phyloP scores from a whole-genome alignment of 2,329 filamentous ascomycete species.

The Paecilomyces sp. region DNA sequence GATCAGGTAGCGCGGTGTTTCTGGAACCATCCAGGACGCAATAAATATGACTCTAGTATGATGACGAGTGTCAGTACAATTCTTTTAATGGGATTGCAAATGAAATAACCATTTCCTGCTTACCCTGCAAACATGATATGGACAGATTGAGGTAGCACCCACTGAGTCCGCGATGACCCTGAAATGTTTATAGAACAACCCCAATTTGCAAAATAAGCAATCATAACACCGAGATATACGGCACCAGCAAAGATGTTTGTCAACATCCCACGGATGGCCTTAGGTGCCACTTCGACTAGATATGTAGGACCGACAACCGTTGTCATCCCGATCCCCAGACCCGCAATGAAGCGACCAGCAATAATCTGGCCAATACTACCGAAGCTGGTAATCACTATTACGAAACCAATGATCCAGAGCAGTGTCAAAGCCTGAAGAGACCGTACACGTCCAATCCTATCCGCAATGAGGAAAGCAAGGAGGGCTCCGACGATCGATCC shows the following conservation, averaged over 20 bases:
- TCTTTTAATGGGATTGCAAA: constrained; percentile 16
- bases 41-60: constrained; percentile 26
- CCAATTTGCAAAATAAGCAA: constrained; percentile 71
- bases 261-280: constrained; percentile 56
- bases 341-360: constrained; percentile 38
- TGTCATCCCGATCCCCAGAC: constrained; percentile 37
- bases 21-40: constrained; percentile 27
- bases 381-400: constrained; percentile 37
- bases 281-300: constrained; percentile 63
- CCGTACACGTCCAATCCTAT: constrained; percentile 39
- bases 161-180: neutral
- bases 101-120: constrained; percentile 52
- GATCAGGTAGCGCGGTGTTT: constrained; percentile 65
- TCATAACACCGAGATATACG: constrained; percentile 70
- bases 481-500: constrained; percentile 66
- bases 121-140: constrained; percentile 67
- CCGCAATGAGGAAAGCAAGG: constrained; percentile 45
- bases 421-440: constrained; percentile 34
- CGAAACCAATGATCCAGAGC: constrained; percentile 35
- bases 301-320: constrained; percentile 42
- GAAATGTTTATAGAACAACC: constrained; percentile 52
- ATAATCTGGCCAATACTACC: constrained; percentile 34
- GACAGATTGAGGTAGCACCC: constrained; percentile 24
- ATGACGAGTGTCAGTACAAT: constrained; percentile 52
- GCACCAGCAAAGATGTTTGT: constrained; percentile 64